A percentile compares a stretch with the other conserved stretches of the same genome.
phyloP scores from a whole-genome alignment of 2,329 filamentous ascomycete genomes.

The Pestalotiopsis sp. region DNA sequence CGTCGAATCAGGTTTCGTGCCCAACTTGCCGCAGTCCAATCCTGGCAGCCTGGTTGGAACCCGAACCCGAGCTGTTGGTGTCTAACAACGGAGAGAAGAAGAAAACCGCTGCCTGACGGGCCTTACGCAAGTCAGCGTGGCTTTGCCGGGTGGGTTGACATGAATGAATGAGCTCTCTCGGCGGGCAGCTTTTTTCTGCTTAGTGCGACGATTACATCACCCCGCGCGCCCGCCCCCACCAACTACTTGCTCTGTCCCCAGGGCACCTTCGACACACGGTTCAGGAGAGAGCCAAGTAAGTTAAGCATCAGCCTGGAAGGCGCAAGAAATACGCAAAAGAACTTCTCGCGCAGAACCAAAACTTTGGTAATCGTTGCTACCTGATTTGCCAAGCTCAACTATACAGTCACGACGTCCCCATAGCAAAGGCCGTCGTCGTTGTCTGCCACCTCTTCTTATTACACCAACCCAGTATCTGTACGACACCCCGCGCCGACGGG shows the following conservation, averaged over 20 bases:
- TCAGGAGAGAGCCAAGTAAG: background rate
- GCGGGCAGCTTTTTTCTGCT: background rate
- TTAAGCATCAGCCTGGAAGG: constrained; percentile 4
- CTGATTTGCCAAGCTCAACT: background rate
- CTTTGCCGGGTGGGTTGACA: background rate
- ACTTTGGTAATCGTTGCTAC: background rate
- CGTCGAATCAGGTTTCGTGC: background rate
- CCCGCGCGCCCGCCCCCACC: constrained; percentile 10
- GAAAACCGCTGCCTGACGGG: constrained; percentile 9
- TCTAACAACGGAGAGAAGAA: background rate
- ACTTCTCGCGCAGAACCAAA: background rate
- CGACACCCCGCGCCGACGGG: constrained; percentile 3
- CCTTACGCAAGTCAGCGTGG: constrained; percentile 11
- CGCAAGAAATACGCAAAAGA: background rate
- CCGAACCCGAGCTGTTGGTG: background rate
- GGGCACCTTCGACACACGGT: background rate
- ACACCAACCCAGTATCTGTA: background rate
- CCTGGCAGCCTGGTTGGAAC: background rate
- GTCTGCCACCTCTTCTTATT: background rate
- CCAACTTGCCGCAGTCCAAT: background rate
- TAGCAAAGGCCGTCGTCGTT: background rate
- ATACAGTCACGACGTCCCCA: background rate
- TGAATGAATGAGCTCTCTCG: background rate
- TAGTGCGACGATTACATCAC: constrained; percentile 10
- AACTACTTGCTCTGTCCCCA: background rate